These are phyloP conservation scores for Didymella lethalis DNA, from an alignment of 2,329 filamentous ascomycete species.

Conservation along the genomic window DNA sequence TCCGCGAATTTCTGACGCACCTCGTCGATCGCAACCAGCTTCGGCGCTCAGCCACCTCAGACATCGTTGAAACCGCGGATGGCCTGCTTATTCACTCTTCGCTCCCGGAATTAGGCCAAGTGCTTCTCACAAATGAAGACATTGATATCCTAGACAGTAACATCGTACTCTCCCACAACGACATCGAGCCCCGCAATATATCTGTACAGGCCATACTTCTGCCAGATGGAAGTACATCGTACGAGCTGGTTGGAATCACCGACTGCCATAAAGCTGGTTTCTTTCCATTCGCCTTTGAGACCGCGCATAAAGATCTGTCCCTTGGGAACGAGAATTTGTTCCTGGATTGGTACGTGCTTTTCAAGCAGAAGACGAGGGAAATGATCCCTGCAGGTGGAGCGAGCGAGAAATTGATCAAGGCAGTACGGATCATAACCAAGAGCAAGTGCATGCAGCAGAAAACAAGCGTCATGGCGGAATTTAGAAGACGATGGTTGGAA, in stretches of 20 bases:
- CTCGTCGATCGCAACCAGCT: constrained; percentile 15
- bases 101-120: constrained; percentile 13
- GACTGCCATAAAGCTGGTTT: constrained; percentile 17
- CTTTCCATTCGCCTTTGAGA: constrained; percentile 17
- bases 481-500: constrained; percentile 13
- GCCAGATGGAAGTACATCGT: neutral
- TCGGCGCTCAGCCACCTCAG: constrained; percentile 11
- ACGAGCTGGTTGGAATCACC: constrained; percentile 14
- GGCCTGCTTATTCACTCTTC: constrained; percentile 15
- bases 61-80: constrained; percentile 15
- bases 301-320: constrained; percentile 18
- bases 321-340: constrained; percentile 18
- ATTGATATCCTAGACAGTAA: neutral
- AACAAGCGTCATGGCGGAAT: constrained; percentile 18
- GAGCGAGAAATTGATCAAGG: constrained; percentile 7
- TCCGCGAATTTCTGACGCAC: constrained; percentile 15
- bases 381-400: constrained; percentile 13
- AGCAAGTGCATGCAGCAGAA: constrained; percentile 18
- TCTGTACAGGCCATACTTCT: neutral
- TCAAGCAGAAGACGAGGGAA: constrained; percentile 12
- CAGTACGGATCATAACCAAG: constrained; percentile 17
- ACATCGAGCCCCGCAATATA: constrained; percentile 16
- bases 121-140: constrained; percentile 15
- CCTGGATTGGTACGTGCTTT: constrained; percentile 15
- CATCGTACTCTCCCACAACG: constrained; percentile 17